These are phyloP conservation scores for Penicillium cataractarum DNA, from an alignment of 495 filamentous ascomycete species.

Conservation along the genomic window DNA sequence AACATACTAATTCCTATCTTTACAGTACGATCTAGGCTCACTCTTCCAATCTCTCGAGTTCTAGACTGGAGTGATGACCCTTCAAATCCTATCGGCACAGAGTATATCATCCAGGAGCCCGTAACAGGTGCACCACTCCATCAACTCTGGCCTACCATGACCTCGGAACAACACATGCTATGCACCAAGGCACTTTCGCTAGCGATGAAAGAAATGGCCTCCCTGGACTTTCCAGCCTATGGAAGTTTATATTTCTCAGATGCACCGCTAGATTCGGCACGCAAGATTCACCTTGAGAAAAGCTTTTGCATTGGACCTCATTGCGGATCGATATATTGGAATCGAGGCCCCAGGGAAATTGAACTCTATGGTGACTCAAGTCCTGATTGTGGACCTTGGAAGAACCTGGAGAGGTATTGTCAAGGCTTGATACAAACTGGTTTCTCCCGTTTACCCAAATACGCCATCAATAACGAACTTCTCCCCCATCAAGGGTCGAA, in stretches of 20 bases:
- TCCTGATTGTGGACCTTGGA: conserved; percentile 8
- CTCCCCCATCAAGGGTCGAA: conserved; percentile 35
- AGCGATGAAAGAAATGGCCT: conserved; percentile 38
- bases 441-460: conserved; percentile 1
- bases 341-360: conserved; percentile 39
- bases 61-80: conserved; percentile 47
- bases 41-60: conserved; percentile 44
- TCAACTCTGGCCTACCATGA: conserved; percentile 44
- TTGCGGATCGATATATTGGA: conserved; percentile 45
- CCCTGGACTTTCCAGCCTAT: conserved; percentile 46
- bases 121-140: conserved; percentile 41
- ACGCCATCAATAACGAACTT: not conserved
- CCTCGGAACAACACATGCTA: conserved; percentile 37
- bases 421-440: conserved; percentile 1
- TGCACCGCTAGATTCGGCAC: conserved; percentile 26
- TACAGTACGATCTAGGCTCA: conserved; percentile 38
- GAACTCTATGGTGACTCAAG: conserved; percentile 8
- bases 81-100: conserved; percentile 41
- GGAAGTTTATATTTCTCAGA: conserved; percentile 44
- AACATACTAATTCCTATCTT: conserved; percentile 12
- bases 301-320: conserved; percentile 46
- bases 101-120: conserved; percentile 54
- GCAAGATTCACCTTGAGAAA: conserved; percentile 34
- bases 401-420: not conserved
- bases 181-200: conserved; percentile 39